Evolutionary conservation across 768 basidiomycete genomes (phyloP).

Genomic region (Rhodosporidiobolus sp.): DNA sequence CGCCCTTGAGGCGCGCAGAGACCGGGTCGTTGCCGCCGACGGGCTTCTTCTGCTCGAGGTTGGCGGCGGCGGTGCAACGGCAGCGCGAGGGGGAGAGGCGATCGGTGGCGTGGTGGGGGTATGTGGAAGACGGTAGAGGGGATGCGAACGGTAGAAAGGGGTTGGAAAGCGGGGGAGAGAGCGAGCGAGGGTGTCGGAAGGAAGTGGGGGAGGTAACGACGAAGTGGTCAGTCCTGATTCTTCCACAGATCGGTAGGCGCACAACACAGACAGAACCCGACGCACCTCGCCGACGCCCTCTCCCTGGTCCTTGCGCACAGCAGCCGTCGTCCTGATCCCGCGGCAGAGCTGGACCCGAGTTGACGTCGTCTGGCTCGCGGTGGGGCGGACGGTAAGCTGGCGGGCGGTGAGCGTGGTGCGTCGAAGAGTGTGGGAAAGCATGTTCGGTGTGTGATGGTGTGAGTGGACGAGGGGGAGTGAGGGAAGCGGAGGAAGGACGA

Average conservation of each 20-base stretch:
- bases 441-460: no score
- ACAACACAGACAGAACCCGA: neutral
- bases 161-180: neutral
- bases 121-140: no score
- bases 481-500: no score
- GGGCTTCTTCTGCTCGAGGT: constrained; percentile 3
- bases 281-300: constrained; percentile 11
- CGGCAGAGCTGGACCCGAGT: neutral
- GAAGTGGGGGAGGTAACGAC: neutral
- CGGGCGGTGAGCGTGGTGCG: no score
- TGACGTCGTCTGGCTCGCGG: no score
- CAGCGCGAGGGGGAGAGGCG: neutral
- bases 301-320: neutral
- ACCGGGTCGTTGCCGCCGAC: constrained; percentile 10
- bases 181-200: no score
- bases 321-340: neutral
- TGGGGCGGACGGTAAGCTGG: no score
- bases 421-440: no score
- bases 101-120: neutral
- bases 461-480: no score
- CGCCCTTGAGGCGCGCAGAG: constrained; percentile 8
- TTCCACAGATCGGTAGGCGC: no score
- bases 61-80: no score
- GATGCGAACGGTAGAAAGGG: neutral
- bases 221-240: neutral